Percentiles rank a stretch among this genome's conserved stretches.
These are phyloP conservation scores for Phytophthora palmivora DNA, from an alignment of 352 stramenopile species.

Conservation along the genomic window DNA sequence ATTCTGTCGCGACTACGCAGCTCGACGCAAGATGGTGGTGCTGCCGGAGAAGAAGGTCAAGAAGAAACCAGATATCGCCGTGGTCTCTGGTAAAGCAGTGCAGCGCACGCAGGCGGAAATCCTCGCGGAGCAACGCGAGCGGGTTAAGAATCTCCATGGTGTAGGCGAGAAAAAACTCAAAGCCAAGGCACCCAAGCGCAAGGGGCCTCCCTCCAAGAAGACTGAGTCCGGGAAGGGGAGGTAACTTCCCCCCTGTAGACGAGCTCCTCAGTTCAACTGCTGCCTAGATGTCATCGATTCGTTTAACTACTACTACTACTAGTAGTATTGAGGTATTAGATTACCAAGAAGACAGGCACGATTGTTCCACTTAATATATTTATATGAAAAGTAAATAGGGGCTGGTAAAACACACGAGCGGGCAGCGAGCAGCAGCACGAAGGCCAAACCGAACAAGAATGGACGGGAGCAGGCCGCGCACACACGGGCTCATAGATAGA, in stretches of 20 bases:
- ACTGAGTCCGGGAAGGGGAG: slow-evolving; percentile 11
- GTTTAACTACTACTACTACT: too few relatives aligned
- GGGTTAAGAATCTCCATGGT: slow-evolving; percentile 65
- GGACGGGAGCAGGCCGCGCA: slow-evolving; percentile 35
- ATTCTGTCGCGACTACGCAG: slow-evolving; percentile 64
- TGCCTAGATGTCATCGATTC: too few relatives aligned
- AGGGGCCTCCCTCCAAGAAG: slow-evolving; percentile 63
- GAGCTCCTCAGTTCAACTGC: not conserved
- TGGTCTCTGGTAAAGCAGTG: slow-evolving; percentile 59
- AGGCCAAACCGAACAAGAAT: slow-evolving; percentile 39
- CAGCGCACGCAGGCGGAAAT: slow-evolving; percentile 82
- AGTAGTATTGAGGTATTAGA: too few relatives aligned
- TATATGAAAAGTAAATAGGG: slow-evolving; percentile 89
- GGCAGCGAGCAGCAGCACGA: slow-evolving; percentile 37
- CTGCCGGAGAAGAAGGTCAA: slow-evolving; percentile 73
- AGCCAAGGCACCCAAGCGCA: slow-evolving; percentile 71
- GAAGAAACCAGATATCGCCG: slow-evolving; percentile 80
- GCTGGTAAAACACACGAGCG: slow-evolving; percentile 53
- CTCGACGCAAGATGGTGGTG: slow-evolving; percentile 61
- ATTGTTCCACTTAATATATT: slow-evolving; percentile 62
- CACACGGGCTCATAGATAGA: slow-evolving; percentile 54
- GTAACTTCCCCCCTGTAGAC: slow-evolving; percentile 6
- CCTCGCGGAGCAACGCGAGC: slow-evolving; percentile 73
- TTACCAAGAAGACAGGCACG: too few relatives aligned
- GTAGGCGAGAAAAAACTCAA: slow-evolving; percentile 74